Conservation (phyloP, 2,329 filamentous ascomycete genomes). For the Trichoderma breve region DNA sequence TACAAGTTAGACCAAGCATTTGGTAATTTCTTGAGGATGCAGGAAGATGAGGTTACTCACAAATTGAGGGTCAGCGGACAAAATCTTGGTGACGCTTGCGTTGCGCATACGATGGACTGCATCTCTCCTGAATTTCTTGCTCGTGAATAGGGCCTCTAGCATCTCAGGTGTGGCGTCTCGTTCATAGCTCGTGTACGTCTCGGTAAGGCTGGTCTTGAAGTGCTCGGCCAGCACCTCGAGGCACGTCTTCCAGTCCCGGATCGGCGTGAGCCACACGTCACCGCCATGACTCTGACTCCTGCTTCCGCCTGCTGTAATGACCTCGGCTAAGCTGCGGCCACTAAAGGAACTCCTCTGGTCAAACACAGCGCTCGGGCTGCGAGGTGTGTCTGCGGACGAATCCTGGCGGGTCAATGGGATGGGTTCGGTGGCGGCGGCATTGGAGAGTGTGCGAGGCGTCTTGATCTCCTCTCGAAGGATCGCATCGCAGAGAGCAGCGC, state of each 20-base stretch:
- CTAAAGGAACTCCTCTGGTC: slow-evolving; percentile 41
- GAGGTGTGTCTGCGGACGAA: slow-evolving; percentile 33
- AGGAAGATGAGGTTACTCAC: slow-evolving; percentile 29
- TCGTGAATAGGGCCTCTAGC: slow-evolving; percentile 43
- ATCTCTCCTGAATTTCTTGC: slow-evolving; percentile 42
- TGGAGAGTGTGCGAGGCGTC: slow-evolving; percentile 26
- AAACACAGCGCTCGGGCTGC: slow-evolving; percentile 30
- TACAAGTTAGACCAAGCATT: not conserved
- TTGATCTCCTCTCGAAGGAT: slow-evolving; percentile 43
- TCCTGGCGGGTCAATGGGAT: slow-evolving; percentile 28
- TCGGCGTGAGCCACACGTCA: slow-evolving; percentile 38
- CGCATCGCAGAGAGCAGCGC: slow-evolving; percentile 40
- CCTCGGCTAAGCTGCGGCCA: slow-evolving; percentile 36
- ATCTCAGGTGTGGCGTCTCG: slow-evolving; percentile 43
- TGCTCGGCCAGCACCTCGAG: slow-evolving; percentile 43
- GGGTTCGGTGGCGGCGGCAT: slow-evolving; percentile 27
- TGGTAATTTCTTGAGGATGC: too few relatives aligned
- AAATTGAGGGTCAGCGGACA: slow-evolving; percentile 45
- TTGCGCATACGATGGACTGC: slow-evolving; percentile 48
- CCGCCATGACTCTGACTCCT: slow-evolving; percentile 25
- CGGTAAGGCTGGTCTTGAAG: slow-evolving; percentile 41
- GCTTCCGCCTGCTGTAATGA: slow-evolving; percentile 28
- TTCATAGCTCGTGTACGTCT: slow-evolving; percentile 47
- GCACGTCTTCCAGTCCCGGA: slow-evolving; percentile 46
- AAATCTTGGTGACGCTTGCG: slow-evolving; percentile 42